phyloP scores from a whole-genome alignment of 1,139 yeast species.

The Taphrina deformans region DNA sequence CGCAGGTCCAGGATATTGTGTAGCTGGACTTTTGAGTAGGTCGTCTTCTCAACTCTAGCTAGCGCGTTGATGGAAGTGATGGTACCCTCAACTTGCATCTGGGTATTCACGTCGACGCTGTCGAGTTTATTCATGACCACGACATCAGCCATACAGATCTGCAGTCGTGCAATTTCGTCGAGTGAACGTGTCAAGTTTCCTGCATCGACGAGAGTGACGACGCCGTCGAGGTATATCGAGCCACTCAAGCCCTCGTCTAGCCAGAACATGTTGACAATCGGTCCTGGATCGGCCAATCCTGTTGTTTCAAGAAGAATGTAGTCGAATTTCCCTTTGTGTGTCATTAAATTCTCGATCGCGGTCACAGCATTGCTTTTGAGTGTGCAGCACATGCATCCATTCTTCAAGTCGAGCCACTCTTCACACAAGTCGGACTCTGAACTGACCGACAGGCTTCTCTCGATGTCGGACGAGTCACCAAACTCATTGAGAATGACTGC shows the following conservation, averaged over 20 bases:
- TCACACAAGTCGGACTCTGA: conserved; percentile 62
- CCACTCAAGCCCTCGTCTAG: conserved; percentile 84
- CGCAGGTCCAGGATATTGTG: conserved; percentile 69
- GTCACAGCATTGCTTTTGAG: conserved; percentile 84
- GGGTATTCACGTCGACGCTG: conserved; percentile 45
- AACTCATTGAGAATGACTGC: conserved; percentile 79
- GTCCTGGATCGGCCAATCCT: conserved; percentile 97
- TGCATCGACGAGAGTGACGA: conserved; percentile 85
- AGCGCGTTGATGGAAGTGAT: conserved; percentile 63
- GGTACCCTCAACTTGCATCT: conserved; percentile 43
- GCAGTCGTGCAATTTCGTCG: conserved; percentile 56
- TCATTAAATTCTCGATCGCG: conserved; percentile 87
- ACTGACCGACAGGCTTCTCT: conserved; percentile 76
- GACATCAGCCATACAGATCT: conserved; percentile 85
- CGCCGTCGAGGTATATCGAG: conserved; percentile 86
- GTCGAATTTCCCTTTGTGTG: conserved; percentile 72
- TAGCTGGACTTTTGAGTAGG: conserved; percentile 65
- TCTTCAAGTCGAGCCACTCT: conserved; percentile 95
- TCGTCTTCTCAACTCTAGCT: conserved; percentile 67
- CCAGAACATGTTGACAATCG: conserved; percentile 97
- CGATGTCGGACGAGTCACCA: conserved; percentile 70
- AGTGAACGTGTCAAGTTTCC: conserved; percentile 66
- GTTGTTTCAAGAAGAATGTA: conserved; percentile 90
- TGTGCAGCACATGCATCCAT: conserved; percentile 95
- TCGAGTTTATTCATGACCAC: conserved; percentile 78